Evolutionary conservation across 805 yeast genomes (phyloP), one percentile per base, ranked within the genome.

Genomic region (Naumovozyma dairenensis): DNA sequence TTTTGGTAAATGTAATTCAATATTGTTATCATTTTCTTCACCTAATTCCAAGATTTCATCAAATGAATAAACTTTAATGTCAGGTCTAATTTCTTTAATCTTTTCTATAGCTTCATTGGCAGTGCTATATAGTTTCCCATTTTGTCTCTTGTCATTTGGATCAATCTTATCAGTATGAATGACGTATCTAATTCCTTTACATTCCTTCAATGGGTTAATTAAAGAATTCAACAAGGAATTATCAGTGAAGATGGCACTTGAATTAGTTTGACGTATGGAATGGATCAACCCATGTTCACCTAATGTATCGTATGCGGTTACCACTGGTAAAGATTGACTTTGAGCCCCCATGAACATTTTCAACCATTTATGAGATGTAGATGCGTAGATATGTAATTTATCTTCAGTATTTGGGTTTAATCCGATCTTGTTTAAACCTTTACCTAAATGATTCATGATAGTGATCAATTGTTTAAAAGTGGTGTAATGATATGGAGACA

Each of bases 271-370:
- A 22, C 71, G 67, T 54, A 92, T 67, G 3, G 96, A 86, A 60
- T 81, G 94, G 36, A 79, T 80, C 53, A 87, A 69, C 22, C 95
- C 95, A 25, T 70, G 68, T 59, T 85, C 94, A 38, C 96, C 96
- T 45, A 87, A 67, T 20, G 96, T 85, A 59, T 87, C 96, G 60
- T 92, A 92, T 21, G 98, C 97, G n/a, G 98, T 92, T 30, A 86
- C 97, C 36, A 81, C 71, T 14, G 97, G 82, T 39, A 92, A 77
- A 31, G 72, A 62, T 59, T 85, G 95, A 32, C 85, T 65, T 48
- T 74, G 73, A 35, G 83, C 71, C 10, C 87, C 95, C 42, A 85
- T 60, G 45, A 77, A 89, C 21, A 84, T 71, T 63, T 83, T 82
- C 84, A 89, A 73, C 97, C 97, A 89, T 53, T 74, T 75, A 36